A percentile compares a stretch with the other conserved stretches of the same genome.
Evolutionary conservation across 768 basidiomycete genomes (phyloP).

Genomic region (Nidularia pulvinata): DNA sequence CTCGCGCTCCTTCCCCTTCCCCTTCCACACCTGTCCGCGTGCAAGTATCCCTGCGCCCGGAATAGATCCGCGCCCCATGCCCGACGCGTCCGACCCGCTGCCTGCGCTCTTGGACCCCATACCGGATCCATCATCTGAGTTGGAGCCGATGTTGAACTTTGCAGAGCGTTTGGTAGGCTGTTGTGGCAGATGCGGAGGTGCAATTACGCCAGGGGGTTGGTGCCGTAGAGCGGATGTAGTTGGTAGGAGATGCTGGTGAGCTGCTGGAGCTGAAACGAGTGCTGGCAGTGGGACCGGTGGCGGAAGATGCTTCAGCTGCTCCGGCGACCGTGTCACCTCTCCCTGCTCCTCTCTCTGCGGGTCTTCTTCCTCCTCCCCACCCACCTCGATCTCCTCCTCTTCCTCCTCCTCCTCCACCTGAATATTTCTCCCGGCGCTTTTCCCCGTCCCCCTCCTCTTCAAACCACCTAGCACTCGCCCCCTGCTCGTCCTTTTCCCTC

Average conservation of each 20-base stretch:
- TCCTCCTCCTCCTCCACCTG: constrained; percentile 6
- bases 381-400: constrained; percentile 5
- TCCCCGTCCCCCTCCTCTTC: constrained; percentile 3
- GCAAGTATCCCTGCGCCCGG: neutral
- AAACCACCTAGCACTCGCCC: constrained; percentile 3
- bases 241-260: no score
- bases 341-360: constrained; percentile 5
- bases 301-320: constrained; percentile 10
- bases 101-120: constrained; percentile 31
- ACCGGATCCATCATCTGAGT: constrained; percentile 49
- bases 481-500: constrained; percentile 2
- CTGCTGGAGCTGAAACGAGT: constrained; percentile 2
- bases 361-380: constrained; percentile 4
- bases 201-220: no score
- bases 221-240: no score
- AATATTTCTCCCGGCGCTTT: constrained; percentile 3
- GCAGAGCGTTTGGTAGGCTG: constrained; percentile 8
- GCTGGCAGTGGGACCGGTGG: constrained; percentile 4
- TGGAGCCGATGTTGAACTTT: constrained; percentile 60
- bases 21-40: neutral
- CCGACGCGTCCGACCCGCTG: constrained; percentile 26
- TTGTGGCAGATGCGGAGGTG: no score
- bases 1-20: constrained; percentile 4
- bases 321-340: constrained; percentile 1
- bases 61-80: constrained; percentile 2